Evolutionary conservation across 148 eudicot species (phyloP).

Genomic region (Heliosperma pusillum): DNA sequence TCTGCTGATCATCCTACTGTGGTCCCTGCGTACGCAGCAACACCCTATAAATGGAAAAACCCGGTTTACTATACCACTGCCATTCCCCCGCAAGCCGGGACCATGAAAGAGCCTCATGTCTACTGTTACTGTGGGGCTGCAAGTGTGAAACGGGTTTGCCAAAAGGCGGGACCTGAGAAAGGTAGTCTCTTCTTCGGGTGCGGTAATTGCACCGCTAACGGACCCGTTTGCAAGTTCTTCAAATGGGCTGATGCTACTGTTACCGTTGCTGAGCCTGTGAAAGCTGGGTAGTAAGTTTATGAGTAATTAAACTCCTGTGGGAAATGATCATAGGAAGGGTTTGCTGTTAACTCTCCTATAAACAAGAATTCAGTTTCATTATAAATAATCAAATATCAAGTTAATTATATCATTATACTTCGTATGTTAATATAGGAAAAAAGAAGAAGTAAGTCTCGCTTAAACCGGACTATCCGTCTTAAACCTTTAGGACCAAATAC

Average conservation of each 20-base stretch:
- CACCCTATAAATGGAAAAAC: conserved; percentile 33
- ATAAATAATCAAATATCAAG: conserved; percentile 9
- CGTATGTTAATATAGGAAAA: no score
- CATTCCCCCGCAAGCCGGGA: conserved; percentile 27
- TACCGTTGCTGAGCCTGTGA: conserved; percentile 29
- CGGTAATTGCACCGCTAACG: conserved; percentile 83
- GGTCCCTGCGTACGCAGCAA: conserved; percentile 20
- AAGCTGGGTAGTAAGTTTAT: conserved; percentile 18
- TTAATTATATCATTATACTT: no score
- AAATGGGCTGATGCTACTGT: conserved; percentile 34
- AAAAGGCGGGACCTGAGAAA: conserved; percentile 68
- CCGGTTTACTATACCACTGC: conserved; percentile 15
- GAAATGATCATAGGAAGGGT: neutral
- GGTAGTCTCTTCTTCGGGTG: conserved; percentile 77
- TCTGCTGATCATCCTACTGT: conserved; percentile 34
- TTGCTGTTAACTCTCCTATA: conserved; percentile 1
- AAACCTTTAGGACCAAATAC: no score
- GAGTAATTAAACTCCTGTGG: neutral
- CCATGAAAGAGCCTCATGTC: conserved; percentile 24
- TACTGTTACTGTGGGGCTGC: conserved; percentile 68
- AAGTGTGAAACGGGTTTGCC: conserved; percentile 52
- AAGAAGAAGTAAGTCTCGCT: no score
- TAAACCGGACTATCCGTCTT: no score
- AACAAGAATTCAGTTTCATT: conserved; percentile 19
- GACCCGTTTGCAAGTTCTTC: conserved; percentile 61